Evolutionary conservation across 106 monocot genomes (phyloP).

Genomic region (Platanthera guangdongensis): DNA sequence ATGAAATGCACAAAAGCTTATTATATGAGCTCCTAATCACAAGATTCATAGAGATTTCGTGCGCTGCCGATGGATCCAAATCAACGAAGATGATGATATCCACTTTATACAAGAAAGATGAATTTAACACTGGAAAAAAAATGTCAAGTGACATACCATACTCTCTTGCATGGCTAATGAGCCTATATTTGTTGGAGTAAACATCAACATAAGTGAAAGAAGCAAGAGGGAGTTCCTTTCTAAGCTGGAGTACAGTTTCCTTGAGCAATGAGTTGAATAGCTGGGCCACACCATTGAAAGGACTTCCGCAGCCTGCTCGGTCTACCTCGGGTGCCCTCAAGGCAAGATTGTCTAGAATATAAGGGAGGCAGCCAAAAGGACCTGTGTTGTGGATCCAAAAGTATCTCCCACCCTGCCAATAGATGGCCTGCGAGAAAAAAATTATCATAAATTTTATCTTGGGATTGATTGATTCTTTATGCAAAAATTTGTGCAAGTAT

Average conservation of each 20-base stretch:
- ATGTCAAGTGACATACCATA: constrained; percentile 29
- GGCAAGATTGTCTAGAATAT: constrained; percentile 37
- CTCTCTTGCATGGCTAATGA: constrained; percentile 44
- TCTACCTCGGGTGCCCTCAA: constrained; percentile 30
- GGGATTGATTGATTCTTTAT: too few species aligned
- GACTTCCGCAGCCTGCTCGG: constrained; percentile 43
- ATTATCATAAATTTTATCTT: not conserved
- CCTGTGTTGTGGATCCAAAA: constrained; percentile 98
- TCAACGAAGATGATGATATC: too few species aligned
- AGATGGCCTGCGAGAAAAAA: constrained; percentile 33
- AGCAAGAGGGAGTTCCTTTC: constrained; percentile 50
- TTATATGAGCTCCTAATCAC: too few species aligned
- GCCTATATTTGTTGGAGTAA: constrained; percentile 64
- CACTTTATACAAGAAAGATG: too few species aligned
- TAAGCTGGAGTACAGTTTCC: constrained; percentile 43
- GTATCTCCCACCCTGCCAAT: constrained; percentile 53
- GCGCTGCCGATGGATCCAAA: too few species aligned
- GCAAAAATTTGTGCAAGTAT: too few species aligned
- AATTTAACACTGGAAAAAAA: not conserved
- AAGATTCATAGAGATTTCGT: too few species aligned
- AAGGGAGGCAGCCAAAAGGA: constrained; percentile 84
- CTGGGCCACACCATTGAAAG: constrained; percentile 64
- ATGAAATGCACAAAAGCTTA: too few species aligned
- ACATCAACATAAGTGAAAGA: constrained; percentile 83
- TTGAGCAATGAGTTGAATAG: constrained; percentile 67